Conservation (phyloP, 202 grass and related monocot species). For the Elaeis oleifera region DNA sequence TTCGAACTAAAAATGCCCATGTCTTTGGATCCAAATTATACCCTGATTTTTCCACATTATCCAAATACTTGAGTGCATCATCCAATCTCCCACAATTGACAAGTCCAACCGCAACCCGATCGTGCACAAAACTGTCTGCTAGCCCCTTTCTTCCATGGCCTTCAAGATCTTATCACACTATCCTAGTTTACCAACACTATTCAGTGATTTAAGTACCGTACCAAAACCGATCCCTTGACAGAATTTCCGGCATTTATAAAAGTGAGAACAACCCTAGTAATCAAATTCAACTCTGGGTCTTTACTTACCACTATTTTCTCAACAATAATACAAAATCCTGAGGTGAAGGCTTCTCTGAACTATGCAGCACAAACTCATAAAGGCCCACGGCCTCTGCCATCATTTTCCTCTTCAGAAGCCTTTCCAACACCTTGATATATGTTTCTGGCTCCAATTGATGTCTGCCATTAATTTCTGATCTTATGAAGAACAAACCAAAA, state of each 20-base stretch:
- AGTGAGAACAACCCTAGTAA: conserved; percentile 35
- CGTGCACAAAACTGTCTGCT: conserved; percentile 38
- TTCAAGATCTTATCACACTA: conserved; percentile 58
- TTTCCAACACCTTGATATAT: conserved; percentile 32
- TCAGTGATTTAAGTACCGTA: conserved; percentile 53
- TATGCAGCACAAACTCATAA: conserved; percentile 37
- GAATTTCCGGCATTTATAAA: conserved; percentile 41
- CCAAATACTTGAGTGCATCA: conserved; percentile 38
- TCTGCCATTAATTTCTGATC: conserved; percentile 28
- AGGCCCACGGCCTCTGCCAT: conserved; percentile 43
- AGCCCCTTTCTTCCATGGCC: conserved; percentile 65
- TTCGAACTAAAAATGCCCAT: conserved; percentile 47
- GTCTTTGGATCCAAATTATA: conserved; percentile 37
- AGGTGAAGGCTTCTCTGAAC: conserved; percentile 23
- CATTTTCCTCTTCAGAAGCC: conserved; percentile 44
- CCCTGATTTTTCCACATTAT: conserved; percentile 35
- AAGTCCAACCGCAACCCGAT: conserved; percentile 48
- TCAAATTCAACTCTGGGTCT: conserved; percentile 48
- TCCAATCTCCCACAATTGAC: conserved; percentile 46
- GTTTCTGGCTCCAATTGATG: conserved; percentile 45
- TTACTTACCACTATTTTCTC: conserved; percentile 47
- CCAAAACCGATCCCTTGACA: conserved; percentile 30
- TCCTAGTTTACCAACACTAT: conserved; percentile 57
- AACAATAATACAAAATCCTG: conserved; percentile 43
- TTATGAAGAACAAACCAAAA: conserved; percentile 46